A percentile compares a stretch with the other conserved stretches of the same genome.
Conservation (phyloP, 2,329 filamentous ascomycete genomes). For the Fusarium buxicola region DNA sequence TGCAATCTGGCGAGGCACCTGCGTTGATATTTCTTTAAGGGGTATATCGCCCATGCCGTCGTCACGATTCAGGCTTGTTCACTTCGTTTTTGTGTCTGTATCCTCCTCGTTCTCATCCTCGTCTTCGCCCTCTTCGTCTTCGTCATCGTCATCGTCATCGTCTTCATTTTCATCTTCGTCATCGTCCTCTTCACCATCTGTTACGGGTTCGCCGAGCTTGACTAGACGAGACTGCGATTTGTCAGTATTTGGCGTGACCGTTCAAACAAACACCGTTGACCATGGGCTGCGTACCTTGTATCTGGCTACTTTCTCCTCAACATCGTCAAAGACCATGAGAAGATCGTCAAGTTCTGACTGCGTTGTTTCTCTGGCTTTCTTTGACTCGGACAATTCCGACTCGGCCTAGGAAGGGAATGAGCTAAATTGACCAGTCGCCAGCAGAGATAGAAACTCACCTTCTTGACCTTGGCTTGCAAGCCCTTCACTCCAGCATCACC, state of each 20-base stretch:
- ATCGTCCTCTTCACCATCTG: conserved; percentile 79
- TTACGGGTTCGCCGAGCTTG: conserved; percentile 76
- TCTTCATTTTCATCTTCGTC: conserved; percentile 66
- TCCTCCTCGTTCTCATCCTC: conserved; percentile 21
- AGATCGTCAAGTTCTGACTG: conserved; percentile 85
- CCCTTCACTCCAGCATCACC: conserved; percentile 33
- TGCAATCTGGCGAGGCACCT: conserved; percentile 46
- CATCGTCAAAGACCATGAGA: conserved; percentile 81
- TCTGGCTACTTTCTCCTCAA: conserved; percentile 79
- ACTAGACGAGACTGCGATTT: conserved; percentile 66
- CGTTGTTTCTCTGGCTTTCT: conserved; percentile 70
- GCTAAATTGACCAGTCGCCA: conserved; percentile 42
- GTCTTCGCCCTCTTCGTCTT: conserved; percentile 33
- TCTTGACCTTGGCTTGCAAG: conserved; percentile 38
- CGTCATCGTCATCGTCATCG: conserved; percentile 51
- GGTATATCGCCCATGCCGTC: conserved; percentile 38
- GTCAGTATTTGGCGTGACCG: conserved; percentile 12
- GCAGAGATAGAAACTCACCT: conserved; percentile 38
- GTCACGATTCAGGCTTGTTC: conserved; percentile 1
- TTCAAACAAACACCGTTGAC: background rate
- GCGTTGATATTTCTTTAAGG: conserved; percentile 46
- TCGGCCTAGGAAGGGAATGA: conserved; percentile 46
- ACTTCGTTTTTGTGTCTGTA: conserved; percentile 9
- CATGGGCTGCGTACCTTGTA: conserved; percentile 71
- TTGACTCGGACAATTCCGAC: conserved; percentile 55